These are phyloP conservation scores for Candida namnaoensis DNA, from an alignment of 805 yeast genomes.

Conservation along the genomic window DNA sequence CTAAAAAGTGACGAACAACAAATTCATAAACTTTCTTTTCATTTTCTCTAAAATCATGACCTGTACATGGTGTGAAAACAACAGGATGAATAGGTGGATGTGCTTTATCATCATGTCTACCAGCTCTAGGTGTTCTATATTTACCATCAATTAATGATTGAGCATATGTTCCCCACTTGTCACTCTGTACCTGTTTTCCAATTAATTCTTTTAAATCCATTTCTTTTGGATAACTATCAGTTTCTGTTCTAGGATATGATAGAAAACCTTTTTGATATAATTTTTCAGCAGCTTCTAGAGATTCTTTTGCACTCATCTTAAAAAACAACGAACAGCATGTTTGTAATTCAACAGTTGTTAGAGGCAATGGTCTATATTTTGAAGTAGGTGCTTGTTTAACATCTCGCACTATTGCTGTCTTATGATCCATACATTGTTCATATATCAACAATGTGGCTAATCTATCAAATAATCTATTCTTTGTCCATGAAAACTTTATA, in stretches of 20 bases:
- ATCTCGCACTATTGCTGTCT: slow-evolving; percentile 40
- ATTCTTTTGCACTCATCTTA: slow-evolving; percentile 70
- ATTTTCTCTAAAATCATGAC: slow-evolving; percentile 23
- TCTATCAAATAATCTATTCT: slow-evolving; percentile 67
- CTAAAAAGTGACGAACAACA: slow-evolving; percentile 77
- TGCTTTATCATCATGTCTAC: slow-evolving; percentile 85
- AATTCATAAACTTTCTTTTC: slow-evolving; percentile 79
- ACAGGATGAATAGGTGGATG: slow-evolving; percentile 98
- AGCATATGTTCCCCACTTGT: slow-evolving; percentile 72
- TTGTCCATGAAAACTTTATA: slow-evolving; percentile 58
- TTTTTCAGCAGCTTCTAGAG: slow-evolving; percentile 74
- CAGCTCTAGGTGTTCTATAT: slow-evolving; percentile 65
- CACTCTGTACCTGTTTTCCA: slow-evolving; percentile 45
- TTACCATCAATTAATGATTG: slow-evolving; percentile 24
- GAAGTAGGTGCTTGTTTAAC: slow-evolving; percentile 56
- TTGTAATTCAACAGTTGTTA: slow-evolving; percentile 91
- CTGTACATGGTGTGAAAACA: slow-evolving; percentile 25
- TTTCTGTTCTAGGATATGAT: slow-evolving; percentile 96
- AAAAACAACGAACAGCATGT: slow-evolving; percentile 72
- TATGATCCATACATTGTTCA: slow-evolving; percentile 51
- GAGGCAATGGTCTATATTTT: slow-evolving; percentile 78
- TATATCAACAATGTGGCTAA: slow-evolving; percentile 53
- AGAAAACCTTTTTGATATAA: slow-evolving; percentile 80
- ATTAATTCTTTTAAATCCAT: slow-evolving; percentile 66
- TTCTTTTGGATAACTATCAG: slow-evolving; percentile 71